phyloP scores from a whole-genome alignment of 2,329 filamentous ascomycete species.

The Pestalotiopsis sp. region DNA sequence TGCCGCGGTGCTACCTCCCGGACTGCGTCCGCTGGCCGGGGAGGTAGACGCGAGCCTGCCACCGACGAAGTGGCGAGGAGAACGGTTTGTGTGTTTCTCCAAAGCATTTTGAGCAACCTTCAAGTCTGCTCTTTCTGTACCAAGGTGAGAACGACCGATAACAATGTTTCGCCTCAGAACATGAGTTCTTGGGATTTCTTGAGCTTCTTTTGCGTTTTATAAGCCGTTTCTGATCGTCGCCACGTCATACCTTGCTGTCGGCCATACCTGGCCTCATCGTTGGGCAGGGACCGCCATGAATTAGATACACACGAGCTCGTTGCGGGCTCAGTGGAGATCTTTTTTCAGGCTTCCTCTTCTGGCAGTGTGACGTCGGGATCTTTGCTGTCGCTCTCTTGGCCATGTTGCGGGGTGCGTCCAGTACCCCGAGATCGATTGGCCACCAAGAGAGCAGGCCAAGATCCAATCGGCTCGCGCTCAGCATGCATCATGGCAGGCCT shows the following conservation, averaged over 20 bases:
- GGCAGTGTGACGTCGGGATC: not conserved
- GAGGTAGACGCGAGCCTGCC: not conserved
- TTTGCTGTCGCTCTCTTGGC: not conserved
- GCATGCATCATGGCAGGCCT: not conserved
- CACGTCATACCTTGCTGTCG: not conserved
- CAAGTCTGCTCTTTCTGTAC: not conserved
- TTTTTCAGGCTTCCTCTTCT: not conserved
- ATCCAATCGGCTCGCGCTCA: not conserved
- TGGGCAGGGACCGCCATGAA: not conserved
- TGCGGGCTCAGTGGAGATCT: not conserved
- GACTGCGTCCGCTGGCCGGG: not conserved
- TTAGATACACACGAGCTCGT: not conserved
- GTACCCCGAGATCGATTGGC: not conserved
- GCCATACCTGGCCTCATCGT: not conserved
- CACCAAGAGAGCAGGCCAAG: not conserved
- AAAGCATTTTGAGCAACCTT: not conserved
- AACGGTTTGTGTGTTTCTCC: not conserved
- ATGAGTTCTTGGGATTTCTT: not conserved
- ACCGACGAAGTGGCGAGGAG: not conserved
- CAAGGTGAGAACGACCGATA: not conserved
- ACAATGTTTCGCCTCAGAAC: not conserved
- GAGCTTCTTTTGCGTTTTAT: not conserved
- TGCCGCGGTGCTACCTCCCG: not conserved
- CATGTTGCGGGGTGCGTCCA: not conserved
- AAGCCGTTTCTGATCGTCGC: not conserved